Percentiles rank a stretch among this genome's conserved stretches.
Conservation (phyloP, 129 eudicot species). For the Pulicaria dysenterica region DNA sequence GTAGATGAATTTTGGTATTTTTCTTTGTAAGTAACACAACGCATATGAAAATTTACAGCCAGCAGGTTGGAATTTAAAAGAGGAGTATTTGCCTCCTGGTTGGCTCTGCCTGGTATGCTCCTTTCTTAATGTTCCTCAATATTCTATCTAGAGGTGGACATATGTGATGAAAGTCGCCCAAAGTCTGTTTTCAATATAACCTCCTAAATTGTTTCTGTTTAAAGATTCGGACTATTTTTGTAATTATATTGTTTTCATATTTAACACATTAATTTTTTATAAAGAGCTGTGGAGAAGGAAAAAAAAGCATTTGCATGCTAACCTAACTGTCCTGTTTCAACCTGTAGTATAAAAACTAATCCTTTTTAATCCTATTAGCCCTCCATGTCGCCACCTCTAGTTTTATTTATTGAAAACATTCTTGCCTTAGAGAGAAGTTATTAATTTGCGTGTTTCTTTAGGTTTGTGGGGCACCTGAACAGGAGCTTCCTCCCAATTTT, state of each 20-base stretch:
- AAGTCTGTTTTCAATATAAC: background rate
- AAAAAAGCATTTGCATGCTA: background rate
- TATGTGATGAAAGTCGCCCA: background rate
- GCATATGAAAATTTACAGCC: constrained; percentile 61
- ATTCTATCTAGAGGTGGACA: constrained; percentile 1
- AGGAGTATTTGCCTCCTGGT: constrained; percentile 88
- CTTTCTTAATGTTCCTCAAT: background rate
- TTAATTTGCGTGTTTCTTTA: constrained; percentile 20
- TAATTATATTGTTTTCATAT: background rate
- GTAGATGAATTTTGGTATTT: background rate
- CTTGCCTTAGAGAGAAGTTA: background rate
- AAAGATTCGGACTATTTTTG: background rate
- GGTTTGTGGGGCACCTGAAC: constrained; percentile 96
- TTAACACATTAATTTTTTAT: background rate
- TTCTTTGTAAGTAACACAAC: background rate
- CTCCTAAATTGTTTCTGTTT: background rate
- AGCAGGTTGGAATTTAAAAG: constrained; percentile 85
- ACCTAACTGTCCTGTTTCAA: background rate
- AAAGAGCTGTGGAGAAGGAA: background rate
- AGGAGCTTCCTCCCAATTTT: constrained; percentile 82
- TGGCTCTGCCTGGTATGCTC: constrained; percentile 88
- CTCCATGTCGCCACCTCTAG: background rate
- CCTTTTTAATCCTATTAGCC: background rate
- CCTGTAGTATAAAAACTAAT: background rate
- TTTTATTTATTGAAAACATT: background rate